phyloP scores from a whole-genome alignment of 2,329 filamentous ascomycete species.

The Chaetomium sp. region DNA sequence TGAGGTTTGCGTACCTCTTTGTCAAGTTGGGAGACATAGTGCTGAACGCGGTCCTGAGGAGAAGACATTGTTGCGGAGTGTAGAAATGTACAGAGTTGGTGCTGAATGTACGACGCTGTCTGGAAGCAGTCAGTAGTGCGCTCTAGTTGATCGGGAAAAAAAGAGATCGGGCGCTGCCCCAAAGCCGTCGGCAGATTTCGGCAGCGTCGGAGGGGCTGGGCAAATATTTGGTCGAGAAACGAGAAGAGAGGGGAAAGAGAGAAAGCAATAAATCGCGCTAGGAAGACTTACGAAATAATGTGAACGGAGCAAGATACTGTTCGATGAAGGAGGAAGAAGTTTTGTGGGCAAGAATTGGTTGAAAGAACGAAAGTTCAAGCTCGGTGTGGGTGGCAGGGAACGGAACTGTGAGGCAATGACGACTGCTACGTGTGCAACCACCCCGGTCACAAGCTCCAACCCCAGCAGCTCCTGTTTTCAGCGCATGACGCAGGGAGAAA shows the following conservation, averaged over 20 bases:
- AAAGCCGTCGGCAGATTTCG: constrained; percentile 4
- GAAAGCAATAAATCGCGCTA: neutral
- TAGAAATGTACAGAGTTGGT: constrained; percentile 4
- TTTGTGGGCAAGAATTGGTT: constrained; percentile 10
- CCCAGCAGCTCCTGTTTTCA: constrained; percentile 12
- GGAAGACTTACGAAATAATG: neutral
- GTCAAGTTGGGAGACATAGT: constrained; percentile 73
- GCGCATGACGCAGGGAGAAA: constrained; percentile 10
- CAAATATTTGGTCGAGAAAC: neutral
- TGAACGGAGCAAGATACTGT: neutral
- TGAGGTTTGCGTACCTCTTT: constrained; percentile 55
- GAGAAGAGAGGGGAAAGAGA: neutral
- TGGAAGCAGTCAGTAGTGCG: constrained; percentile 14
- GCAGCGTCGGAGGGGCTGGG: constrained; percentile 9
- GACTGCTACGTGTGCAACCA: constrained; percentile 26
- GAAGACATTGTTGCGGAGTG: constrained; percentile 54
- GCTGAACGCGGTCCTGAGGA: constrained; percentile 68
- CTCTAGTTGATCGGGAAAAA: constrained; percentile 2
- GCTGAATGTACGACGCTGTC: constrained; percentile 1
- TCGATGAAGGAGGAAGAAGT: neutral
- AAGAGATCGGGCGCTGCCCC: neutral
- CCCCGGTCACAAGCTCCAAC: constrained; percentile 20
- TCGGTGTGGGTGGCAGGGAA: constrained; percentile 9
- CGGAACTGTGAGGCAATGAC: constrained; percentile 20
- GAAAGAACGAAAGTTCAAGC: constrained; percentile 3